Conservation (phyloP, 2,329 filamentous ascomycete species). For the Colletotrichum tropicale region DNA sequence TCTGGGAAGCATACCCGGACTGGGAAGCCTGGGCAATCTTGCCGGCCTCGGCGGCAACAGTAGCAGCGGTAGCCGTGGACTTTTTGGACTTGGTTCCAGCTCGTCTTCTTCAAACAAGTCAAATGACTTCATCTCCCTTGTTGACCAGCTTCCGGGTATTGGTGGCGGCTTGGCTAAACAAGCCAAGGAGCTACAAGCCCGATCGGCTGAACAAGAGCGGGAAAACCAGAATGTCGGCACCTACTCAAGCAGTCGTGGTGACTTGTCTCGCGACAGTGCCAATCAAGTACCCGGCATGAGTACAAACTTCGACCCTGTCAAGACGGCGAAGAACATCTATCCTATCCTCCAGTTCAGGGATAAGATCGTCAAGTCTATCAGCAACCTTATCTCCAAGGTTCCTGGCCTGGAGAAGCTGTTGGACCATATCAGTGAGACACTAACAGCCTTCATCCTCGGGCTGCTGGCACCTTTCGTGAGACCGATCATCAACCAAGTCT, state of each 20-base stretch:
- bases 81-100: constrained; percentile 37
- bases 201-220: constrained; percentile 67
- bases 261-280: constrained; percentile 45
- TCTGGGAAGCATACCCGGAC: neutral
- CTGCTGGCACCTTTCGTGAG: constrained; percentile 90
- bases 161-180: constrained; percentile 70
- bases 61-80: constrained; percentile 41
- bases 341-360: constrained; percentile 94
- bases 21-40: neutral
- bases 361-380: constrained; percentile 88
- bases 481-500: constrained; percentile 88
- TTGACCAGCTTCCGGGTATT: constrained; percentile 76
- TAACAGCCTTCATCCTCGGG: constrained; percentile 90
- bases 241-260: constrained; percentile 28
- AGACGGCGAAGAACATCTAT: constrained; percentile 83
- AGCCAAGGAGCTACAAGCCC: constrained; percentile 65
- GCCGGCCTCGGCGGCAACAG: constrained; percentile 32
- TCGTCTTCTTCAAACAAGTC: constrained; percentile 28
- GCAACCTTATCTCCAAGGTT: constrained; percentile 85
- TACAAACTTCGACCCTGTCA: constrained; percentile 76
- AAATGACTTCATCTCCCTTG: constrained; percentile 71
- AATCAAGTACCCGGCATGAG: constrained; percentile 77
- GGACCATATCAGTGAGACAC: constrained; percentile 90
- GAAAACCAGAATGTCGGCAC: constrained; percentile 32
- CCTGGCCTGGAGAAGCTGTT: constrained; percentile 89